A percentile compares a stretch with the other conserved stretches of the same genome.
These are phyloP conservation scores for Leptographium flavum DNA, from an alignment of 2,329 filamentous ascomycete genomes.

Conservation along the genomic window DNA sequence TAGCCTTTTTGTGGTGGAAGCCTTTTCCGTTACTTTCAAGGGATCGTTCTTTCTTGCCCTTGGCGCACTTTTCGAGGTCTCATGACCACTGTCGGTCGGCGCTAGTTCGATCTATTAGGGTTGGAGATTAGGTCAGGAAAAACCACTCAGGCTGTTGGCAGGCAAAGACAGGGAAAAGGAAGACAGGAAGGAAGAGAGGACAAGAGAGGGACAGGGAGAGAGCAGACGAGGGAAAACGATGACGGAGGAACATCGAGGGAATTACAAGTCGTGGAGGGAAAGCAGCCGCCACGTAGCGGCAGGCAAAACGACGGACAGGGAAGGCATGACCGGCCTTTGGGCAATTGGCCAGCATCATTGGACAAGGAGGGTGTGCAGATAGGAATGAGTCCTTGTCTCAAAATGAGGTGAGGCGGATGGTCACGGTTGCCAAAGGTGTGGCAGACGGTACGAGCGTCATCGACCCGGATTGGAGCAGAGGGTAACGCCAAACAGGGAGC, in stretches of 20 bases:
- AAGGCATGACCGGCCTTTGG: not conserved
- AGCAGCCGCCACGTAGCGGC: no score
- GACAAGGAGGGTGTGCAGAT: not conserved
- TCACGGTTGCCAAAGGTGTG: no score
- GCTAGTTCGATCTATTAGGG: constrained; percentile 7
- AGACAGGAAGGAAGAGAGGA: no score
- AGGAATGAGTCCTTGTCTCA: not conserved
- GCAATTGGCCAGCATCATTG: constrained; percentile 6
- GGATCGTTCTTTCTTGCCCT: constrained; percentile 4
- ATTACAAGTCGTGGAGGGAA: no score
- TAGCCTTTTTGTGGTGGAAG: constrained; percentile 2
- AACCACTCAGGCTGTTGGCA: not conserved
- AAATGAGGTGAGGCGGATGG: not conserved
- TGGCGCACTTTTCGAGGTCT: constrained; percentile 8
- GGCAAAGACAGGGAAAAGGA: not conserved
- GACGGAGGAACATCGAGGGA: not conserved
- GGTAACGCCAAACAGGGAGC: not conserved
- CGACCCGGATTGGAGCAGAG: not conserved
- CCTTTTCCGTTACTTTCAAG: no score
- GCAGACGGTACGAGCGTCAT: not conserved
- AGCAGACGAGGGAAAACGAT: not conserved
- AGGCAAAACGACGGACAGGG: no score
- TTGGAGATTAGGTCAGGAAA: constrained; percentile 5
- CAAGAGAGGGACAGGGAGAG: not conserved
- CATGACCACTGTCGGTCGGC: constrained; percentile 7